Evolutionary conservation across 352 stramenopile genomes (phyloP).

Genomic region (Phytopythium helicoides): DNA sequence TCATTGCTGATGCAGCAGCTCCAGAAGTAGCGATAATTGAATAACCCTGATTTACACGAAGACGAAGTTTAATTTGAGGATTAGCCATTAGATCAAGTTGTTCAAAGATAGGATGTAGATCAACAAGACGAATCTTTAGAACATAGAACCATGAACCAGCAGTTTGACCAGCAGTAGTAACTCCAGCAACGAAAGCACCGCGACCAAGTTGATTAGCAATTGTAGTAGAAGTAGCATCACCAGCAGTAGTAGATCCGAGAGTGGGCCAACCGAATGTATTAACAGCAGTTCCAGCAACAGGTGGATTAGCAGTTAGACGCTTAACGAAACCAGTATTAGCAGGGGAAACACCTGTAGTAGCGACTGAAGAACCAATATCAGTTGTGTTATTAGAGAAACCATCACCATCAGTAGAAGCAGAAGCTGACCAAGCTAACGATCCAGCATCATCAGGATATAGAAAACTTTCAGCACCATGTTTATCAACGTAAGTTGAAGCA

Average conservation of each 20-base stretch:
- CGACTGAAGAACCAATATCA: slow-evolving; percentile 2
- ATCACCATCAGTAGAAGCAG: slow-evolving; percentile 10
- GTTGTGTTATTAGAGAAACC: slow-evolving; percentile 16
- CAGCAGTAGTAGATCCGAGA: too few species aligned
- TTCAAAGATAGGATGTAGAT: slow-evolving; percentile 17
- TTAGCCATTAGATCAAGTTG: slow-evolving; percentile 11
- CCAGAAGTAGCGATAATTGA: neutral
- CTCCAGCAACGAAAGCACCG: slow-evolving; percentile 7
- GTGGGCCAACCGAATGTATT: neutral
- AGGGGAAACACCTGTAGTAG: slow-evolving; percentile 1
- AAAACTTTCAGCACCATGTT: slow-evolving; percentile 26
- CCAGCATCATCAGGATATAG: slow-evolving; percentile 21
- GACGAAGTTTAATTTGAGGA: too few species aligned
- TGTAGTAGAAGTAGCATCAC: slow-evolving; percentile 1
- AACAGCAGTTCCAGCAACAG: neutral
- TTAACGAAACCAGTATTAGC: slow-evolving; percentile 11
- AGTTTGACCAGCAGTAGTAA: slow-evolving; percentile 6
- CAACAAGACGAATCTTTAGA: slow-evolving; percentile 18
- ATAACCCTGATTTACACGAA: neutral
- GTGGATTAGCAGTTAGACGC: slow-evolving; percentile 7
- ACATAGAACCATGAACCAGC: slow-evolving; percentile 12
- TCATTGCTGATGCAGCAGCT: neutral
- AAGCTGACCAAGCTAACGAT: slow-evolving; percentile 4
- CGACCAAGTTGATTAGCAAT: neutral
- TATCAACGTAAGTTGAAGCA: slow-evolving; percentile 15